Evolutionary conservation across 371 early-diverging fungal genomes (phyloP), one percentile per base, ranked within the genome.

Genomic region (Edhazardia aedis): DNA sequence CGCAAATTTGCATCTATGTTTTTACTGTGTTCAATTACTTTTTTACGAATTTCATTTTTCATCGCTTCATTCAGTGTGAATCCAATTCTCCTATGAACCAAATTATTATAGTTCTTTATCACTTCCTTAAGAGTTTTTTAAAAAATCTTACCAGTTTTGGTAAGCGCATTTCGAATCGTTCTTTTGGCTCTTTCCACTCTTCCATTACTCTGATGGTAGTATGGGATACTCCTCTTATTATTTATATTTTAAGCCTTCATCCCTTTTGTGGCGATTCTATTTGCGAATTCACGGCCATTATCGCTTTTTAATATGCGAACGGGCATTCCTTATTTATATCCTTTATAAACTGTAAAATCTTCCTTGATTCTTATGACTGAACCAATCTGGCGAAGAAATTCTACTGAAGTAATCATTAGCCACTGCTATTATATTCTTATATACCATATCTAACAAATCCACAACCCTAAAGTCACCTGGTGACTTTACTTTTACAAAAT

Each of bases 201-300:
- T 9, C 49, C 49, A 48, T 48, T 48, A 23, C 29, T 48, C 19
- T 27, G 2, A 19, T 48, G 33, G 33, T 48, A 48, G 19, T 48
- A 28, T 4, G 49, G 47, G 2, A 48, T 19, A 4, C 30, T 7
- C 2, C 27, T 25, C 9, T 2, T 28, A 3, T 47, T 28, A 9
- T 7, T 23, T 21, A 48, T 48, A 2, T 19, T 23, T 2, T 48
- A 30, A 14, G 2, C 3, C 4, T 45, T 45, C 22, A 2, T 4
- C 9, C 9, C 22, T 45, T 45, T 2, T 21, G 7, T 45, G 7
- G 26, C 22, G 3, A 11, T 22, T 21, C 12, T 21, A 26, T 45
- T 26, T 3, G 2, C 2, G 22, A 45, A 45, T 45, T 45, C 21
- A 3, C 21, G 14, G 3, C 46, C 46, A n/a, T 45, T 45, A n/a